Evolutionary conservation across 768 basidiomycete species (phyloP), one percentile per base, ranked within the genome.

Genomic region (Podaxis pistillaris): DNA sequence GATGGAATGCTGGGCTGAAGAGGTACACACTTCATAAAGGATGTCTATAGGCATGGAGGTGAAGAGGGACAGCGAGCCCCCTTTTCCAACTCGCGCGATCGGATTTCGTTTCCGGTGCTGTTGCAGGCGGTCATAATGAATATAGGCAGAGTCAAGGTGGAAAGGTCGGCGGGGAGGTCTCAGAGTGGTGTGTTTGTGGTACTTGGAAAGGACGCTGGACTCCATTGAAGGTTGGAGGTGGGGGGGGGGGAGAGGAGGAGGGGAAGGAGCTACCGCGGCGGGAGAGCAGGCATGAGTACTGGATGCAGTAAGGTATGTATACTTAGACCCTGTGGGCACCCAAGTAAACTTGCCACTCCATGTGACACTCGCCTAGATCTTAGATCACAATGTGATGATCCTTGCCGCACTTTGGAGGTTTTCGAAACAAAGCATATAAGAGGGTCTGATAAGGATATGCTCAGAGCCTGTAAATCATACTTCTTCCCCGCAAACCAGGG

Each of bases 1-100:
- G n/a, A 24, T 3, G 33, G 8, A 19, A 33, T 12, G 8, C 17
- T 33, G 6, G 19, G 37, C 24, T 15, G 30, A 8, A 41, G 28
- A 17, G 33, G 26, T n/a, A 58, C 70, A 22, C 60, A 72, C 74
- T 67, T 76, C 74, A 38, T 63, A 73, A 17, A 78, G 56, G 41
- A 78, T 65, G 56, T 79, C 78, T 9, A 74, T 58, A 17, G 73
- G 75, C 62, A 71, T 59, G 30, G 56, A 56, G 7, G 64, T 64
- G 15, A 73, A 58, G 54, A 37, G 54, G 44, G 67, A 60, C 12
- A 73, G 62, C 8, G 65, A 61, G n/a, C 64, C 67, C n/a, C 63
- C 63, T 28, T 49, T 30, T 19, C 40, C 44, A 24, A 9, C 22
- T 52, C 51, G 22, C 24, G 26, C n/a, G 52, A 61, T 22, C 44